Base-by-base conservation (phyloP, 108 stramenopile species). In the Cyclotella choctawhatcheeana region DNA sequence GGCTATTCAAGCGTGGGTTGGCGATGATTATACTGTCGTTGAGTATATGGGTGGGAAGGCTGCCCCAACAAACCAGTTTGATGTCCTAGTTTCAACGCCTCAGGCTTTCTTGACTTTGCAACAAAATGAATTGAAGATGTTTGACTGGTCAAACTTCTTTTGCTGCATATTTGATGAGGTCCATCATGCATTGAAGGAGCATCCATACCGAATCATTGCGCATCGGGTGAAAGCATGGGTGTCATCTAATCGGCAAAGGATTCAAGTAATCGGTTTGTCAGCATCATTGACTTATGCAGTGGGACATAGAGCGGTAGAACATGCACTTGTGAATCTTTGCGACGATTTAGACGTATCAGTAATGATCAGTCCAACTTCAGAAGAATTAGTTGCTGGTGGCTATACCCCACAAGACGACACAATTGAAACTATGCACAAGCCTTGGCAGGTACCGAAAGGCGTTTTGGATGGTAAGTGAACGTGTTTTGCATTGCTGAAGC, bases 271-370 rank as follows among this genome's bases (percentile, higher is more conserved):
- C 21, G 84, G 86, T 13, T 81, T 85, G 29, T 85, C 86, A 43
- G 86, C 86, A 7, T 86, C 85, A 20, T 59, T 86, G 25, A 79
- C 85, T 32, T 86, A 86, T 60, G 85, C 76, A 35, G 76, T 87
- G 22, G 81, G 67, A 20, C 63, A 82, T 56, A 30, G 22, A 29
- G 66, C 48, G 24, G 69, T 86, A 13, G 48, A 82, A 24, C 17
- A 33, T 16, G 80, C 86, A 3, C 54, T 87, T 53, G 17, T 33
- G 22, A 64, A 59, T 48, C 71, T 87, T 25, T 87, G 86, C 35
- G 24, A 73, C 26, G 86, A 86, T 72, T 83, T 87, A 29, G 50
- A 40, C 40, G 56, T 86, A 3, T 62, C 69, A 20, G 77, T 62
- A 22, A 82, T 83, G 76, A 74, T 77, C 30, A 81, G 82, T 17